phyloP scores from a whole-genome alignment of 305 asterid species.

The Caryopteris hybrid region DNA sequence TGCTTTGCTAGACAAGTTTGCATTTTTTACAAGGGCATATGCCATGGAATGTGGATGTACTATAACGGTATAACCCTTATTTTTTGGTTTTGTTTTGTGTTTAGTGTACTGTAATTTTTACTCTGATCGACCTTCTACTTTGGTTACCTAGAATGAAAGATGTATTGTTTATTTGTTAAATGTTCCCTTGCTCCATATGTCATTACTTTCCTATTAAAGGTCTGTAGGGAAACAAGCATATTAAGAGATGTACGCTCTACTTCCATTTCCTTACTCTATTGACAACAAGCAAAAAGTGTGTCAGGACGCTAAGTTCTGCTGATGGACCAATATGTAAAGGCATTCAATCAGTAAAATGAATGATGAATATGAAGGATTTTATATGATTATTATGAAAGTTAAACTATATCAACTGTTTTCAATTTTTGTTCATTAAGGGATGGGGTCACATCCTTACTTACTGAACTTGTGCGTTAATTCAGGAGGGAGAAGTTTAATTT shows the following conservation, averaged over 20 bases:
- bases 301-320: neutral
- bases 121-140: neutral
- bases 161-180: too few relatives aligned
- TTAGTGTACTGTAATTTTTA: neutral
- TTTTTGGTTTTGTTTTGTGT: too few relatives aligned
- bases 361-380: too few relatives aligned
- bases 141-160: neutral
- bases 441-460: neutral
- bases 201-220: neutral
- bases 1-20: too few relatives aligned
- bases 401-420: neutral
- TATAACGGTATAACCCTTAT: too few relatives aligned
- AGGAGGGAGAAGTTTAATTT: neutral
- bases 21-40: too few relatives aligned
- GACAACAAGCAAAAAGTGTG: neutral
- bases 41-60: neutral
- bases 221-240: neutral
- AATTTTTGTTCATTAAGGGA: neutral
- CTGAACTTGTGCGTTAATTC: neutral
- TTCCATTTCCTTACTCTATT: neutral
- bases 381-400: neutral
- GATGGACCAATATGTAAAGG: neutral
- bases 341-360: neutral
- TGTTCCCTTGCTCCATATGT: neutral
- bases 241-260: neutral